Evolutionary conservation across 164 flowering plant species (phyloP), one percentile per base, ranked within the genome.

Genomic region (Vitis cinerea): DNA sequence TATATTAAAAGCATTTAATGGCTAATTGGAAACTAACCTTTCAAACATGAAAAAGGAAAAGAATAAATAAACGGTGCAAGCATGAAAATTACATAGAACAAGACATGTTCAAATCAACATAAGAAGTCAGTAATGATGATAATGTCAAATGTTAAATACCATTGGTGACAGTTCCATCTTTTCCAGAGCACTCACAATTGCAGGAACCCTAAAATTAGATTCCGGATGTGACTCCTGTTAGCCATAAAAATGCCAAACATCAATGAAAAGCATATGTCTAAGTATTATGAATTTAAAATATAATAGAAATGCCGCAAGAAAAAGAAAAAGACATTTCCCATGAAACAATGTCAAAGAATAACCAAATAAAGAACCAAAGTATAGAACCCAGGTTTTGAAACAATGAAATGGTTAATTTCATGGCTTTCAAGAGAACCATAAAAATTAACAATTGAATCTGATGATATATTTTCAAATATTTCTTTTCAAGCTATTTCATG

Each of bases 161-260:
- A 83, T 85, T 62, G 92, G 54, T 68, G 87, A 86, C 50, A 94
- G 87, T 75, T 88, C 81, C 92, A 87, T 82, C 72, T 83, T 79
- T 69, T 87, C 87, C 75, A 94, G 92, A 72, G 90, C 88, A 78
- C 9, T 77, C 37, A 80, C 78, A 60, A 94, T 94, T 72, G 98
- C 86, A 76, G 97, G 97, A 74, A 94, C 93, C 77, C 97, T 84
- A 47, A 83, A 76, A 71, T 88, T 75, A 61, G 87, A 91, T 80
- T 94, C 97, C 66, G 98, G 98, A 77, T 94, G 98, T 30, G 90
- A 77, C 56, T 90, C 94, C 98, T 93, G 81, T 72, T 66, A 49
- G 11, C 16, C 65, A n/a, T 16, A 77, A 50, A 70, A 67, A 74
- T 59, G 4, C 63, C 44, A 63, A 50, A 58, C 6, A 16, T 47